Evolutionary conservation across 345 rosid species (phyloP), one percentile per base, ranked within the genome.

Genomic region (Bretschneidera sinensis): DNA sequence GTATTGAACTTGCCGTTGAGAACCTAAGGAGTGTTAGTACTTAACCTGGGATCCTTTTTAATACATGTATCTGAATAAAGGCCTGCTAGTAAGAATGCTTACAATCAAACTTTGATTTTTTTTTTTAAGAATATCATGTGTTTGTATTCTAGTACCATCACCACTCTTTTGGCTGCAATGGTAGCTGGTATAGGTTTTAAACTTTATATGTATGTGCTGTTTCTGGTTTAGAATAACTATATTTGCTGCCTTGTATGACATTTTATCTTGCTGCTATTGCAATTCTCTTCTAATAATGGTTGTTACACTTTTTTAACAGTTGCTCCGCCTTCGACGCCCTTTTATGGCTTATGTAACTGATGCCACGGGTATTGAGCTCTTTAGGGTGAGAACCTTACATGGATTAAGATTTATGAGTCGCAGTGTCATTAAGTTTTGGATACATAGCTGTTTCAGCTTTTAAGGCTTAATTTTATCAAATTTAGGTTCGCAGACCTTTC

Each of bases 401-500:
- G 48, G 21, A 49, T 59, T 54, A 39, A 39, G 45, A 1, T 39
- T 9, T 39, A 7, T 5, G 6, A 34, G 24, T 3, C 35, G n/a
- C n/a, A n/a, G n/a, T n/a, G n/a, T n/a, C n/a, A n/a, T 48, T 59
- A 45, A 68, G 23, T 69, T 48, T 53, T 68, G 7, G 24, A 62
- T 52, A 54, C 25, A 58, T 47, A 57, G 57, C 43, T 57, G 18
- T 62, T 71, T 70, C 43, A 69, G 77, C 54, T n/a, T 69, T 33
- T 66, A 65, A 59, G 59, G 13, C 43, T 72, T 64, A 51, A 10
- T 57, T 63, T 67, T 55, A 62, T 52, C n/a, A 50, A 54, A 52
- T 74, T 51, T 78, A 89, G 98, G 99, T 94, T 67, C 88, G 90
- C 49, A 79, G 99, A 70, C 99, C 97, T 58, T 87, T 85, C 66